A percentile compares a stretch with the other conserved stretches of the same genome.
These are phyloP conservation scores for Hymenoscyphus albidus DNA, from an alignment of 2,329 filamentous ascomycete genomes.

Conservation along the genomic window DNA sequence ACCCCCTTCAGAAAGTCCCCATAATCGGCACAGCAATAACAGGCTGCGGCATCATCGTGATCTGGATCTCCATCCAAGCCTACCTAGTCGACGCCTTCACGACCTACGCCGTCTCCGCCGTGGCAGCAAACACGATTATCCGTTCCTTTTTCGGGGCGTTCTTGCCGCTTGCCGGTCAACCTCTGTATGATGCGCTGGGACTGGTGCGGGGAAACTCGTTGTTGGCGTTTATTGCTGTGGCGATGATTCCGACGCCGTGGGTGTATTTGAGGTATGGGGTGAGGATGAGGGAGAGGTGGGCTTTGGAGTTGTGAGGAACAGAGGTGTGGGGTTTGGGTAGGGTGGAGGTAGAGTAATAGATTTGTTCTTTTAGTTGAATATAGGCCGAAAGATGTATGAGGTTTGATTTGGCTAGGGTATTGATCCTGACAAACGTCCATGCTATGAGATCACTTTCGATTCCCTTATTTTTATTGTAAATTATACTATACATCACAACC, in stretches of 20 bases:
- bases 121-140: constrained; percentile 39
- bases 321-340: background rate
- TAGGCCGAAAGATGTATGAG: no score
- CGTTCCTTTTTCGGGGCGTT: constrained; percentile 46
- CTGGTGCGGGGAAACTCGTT: constrained; percentile 46
- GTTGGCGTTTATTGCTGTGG: constrained; percentile 45
- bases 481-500: no score
- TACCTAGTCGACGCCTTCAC: constrained; percentile 46
- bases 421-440: no score
- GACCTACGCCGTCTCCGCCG: constrained; percentile 38
- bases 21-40: constrained; percentile 5
- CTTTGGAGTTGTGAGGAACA: background rate
- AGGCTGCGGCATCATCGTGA: background rate
- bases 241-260: constrained; percentile 40
- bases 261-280: constrained; percentile 9
- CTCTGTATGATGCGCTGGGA: constrained; percentile 41
- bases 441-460: no score
- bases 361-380: background rate
- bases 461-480: no score
- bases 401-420: no score
- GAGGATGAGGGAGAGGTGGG: constrained; percentile 4
- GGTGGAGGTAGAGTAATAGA: background rate
- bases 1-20: background rate
- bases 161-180: constrained; percentile 47
- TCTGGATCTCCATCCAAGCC: constrained; percentile 6